These are phyloP conservation scores for Pelargonium cotyledonis DNA, from an alignment of 441 rosid species.

Conservation along the genomic window DNA sequence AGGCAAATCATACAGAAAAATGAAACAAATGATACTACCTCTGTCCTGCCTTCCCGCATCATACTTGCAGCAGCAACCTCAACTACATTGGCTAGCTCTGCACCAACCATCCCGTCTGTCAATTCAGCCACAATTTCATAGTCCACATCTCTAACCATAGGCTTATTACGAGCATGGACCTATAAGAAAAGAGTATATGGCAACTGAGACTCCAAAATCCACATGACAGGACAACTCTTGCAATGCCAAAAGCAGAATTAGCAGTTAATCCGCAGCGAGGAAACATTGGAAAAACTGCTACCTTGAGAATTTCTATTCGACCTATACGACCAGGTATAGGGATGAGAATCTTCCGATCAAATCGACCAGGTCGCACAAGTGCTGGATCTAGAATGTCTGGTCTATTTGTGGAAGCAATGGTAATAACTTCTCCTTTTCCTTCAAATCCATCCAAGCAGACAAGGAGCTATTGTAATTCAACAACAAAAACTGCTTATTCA, in stretches of 20 bases:
- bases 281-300: constrained; percentile 16
- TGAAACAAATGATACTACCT: constrained; percentile 36
- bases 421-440: constrained; percentile 92
- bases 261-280: neutral
- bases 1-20: too few relatives aligned
- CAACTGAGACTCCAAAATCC: neutral
- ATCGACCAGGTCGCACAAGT: constrained; percentile 86
- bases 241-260: constrained; percentile 5
- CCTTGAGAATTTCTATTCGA: constrained; percentile 91
- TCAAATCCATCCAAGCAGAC: constrained; percentile 95
- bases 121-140: constrained; percentile 83
- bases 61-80: constrained; percentile 90
- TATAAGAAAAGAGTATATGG: constrained; percentile 12
- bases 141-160: constrained; percentile 94
- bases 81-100: constrained; percentile 89
- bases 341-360: constrained; percentile 72
- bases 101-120: constrained; percentile 98
- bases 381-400: constrained; percentile 97
- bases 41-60: constrained; percentile 91
- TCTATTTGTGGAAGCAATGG: constrained; percentile 92
- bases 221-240: neutral
- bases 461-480: constrained; percentile 55
- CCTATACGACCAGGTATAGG: constrained; percentile 92
- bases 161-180: constrained; percentile 96
- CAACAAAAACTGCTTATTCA: constrained; percentile 16